Base-by-base conservation (phyloP, 805 yeast genomes). In the Nakazawaea anatomiae region DNA sequence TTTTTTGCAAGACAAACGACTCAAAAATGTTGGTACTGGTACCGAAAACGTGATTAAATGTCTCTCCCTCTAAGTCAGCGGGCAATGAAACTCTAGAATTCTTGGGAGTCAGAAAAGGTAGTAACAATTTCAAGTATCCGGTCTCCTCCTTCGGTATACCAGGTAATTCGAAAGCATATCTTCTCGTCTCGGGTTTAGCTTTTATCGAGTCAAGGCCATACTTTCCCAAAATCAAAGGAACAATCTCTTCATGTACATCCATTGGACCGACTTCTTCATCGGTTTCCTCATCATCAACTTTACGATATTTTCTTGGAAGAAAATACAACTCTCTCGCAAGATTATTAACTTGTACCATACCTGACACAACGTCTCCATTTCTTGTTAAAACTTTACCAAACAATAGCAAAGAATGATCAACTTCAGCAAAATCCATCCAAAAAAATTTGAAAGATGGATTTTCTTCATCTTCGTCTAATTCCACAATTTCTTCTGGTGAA, bases 401-500 rank as follows among this genome's bases (percentile, higher is more conserved):
- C 8, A 94, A 72, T 18, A 88, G 64, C 46, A 94, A 68, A 0
- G 82, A 69, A 57, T 77, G 77, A 52, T 84, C 87, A 10, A 85
- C 80, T 63, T 92, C 98, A 28, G 86, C 75, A 64, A 83, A 90
- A 66, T 94, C 99, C 32, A 87, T 68, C 97, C 97, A 94, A 65
- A 77, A 94, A 83, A 92, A 82, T 58, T 80, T 79, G 62, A 90
- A 77, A 0, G 74, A 57, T 42, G 76, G 77, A 3, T 72, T 65
- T n/a, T 67, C 66, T 7, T 73, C 68, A 35, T 67, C 65, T 12
- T 71, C 69, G 27, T 74, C 65, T 40, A 62, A 44, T 44, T 62
- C 63, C 40, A 63, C 67, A 52, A 63, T 60, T 29, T 51, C 51
- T 1, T 66, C 56, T 18, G 50, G 39, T 3, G 62, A 53, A 42